Conservation (phyloP, 192 early-diverging fungal genomes). For the Coemansia sp. region DNA sequence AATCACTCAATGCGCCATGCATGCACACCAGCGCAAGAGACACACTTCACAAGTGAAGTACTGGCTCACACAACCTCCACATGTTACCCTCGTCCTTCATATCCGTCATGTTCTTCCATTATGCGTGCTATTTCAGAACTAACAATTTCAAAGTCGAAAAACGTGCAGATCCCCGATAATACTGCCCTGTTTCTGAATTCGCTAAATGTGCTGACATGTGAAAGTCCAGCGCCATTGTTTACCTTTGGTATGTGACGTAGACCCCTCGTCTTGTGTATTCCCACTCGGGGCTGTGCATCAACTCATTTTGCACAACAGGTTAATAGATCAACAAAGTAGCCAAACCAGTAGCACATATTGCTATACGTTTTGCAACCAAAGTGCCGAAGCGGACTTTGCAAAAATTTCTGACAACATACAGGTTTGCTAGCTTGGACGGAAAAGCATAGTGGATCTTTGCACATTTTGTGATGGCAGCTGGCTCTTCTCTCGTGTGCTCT, state of each 20-base stretch:
- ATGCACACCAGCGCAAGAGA: neutral
- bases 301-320: neutral
- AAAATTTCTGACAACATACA: too few relatives aligned
- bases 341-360: neutral
- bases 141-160: neutral
- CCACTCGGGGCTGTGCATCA: neutral
- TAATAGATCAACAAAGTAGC: neutral
- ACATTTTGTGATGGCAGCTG: too few relatives aligned
- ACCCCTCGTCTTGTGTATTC: neutral
- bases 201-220: conserved; percentile 13
- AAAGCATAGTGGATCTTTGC: too few relatives aligned
- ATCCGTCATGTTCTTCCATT: neutral
- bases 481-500: too few relatives aligned
- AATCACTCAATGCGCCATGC: conserved; percentile 7
- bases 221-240: conserved; percentile 8
- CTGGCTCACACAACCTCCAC: conserved; percentile 3
- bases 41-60: neutral
- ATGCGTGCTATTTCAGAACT: neutral
- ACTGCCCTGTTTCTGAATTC: neutral
- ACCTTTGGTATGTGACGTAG: neutral
- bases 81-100: neutral
- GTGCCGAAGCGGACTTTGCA: too few relatives aligned
- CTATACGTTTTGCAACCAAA: too few relatives aligned
- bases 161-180: neutral
- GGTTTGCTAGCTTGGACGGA: too few relatives aligned